Percentiles rank a stretch among this genome's conserved stretches.
These are phyloP conservation scores for Penicillium dipodomyicola DNA, from an alignment of 495 filamentous ascomycete species.

Conservation along the genomic window DNA sequence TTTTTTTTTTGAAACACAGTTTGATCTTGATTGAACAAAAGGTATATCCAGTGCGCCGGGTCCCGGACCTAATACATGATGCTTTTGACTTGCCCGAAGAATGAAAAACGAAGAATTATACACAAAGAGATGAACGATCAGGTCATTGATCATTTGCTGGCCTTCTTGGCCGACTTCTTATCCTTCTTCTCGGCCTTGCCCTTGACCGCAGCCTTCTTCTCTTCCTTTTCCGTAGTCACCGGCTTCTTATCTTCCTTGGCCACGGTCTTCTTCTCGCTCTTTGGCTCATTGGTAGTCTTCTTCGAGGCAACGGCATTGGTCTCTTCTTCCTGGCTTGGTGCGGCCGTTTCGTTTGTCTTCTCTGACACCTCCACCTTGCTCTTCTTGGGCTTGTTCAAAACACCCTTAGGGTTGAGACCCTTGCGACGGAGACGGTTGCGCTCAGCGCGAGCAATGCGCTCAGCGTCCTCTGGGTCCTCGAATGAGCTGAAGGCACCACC, in stretches of 20 bases:
- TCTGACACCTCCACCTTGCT: conserved; percentile 21
- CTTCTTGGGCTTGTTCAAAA: conserved; percentile 43
- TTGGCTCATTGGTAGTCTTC: conserved; percentile 17
- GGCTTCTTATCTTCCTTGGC: conserved; percentile 24
- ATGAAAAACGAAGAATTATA: conserved; percentile 20
- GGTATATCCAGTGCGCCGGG: conserved; percentile 34
- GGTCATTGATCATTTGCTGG: conserved; percentile 33
- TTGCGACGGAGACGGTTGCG: conserved; percentile 60
- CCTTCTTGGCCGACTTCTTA: conserved; percentile 40
- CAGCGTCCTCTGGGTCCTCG: conserved; percentile 61
- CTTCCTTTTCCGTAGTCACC: conserved; percentile 20
- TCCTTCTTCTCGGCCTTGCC: conserved; percentile 23
- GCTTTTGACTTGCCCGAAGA: conserved; percentile 31
- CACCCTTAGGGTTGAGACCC: conserved; percentile 63
- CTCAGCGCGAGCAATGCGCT: conserved; percentile 58
- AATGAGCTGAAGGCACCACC: conserved; percentile 62
- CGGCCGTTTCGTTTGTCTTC: conserved; percentile 9
- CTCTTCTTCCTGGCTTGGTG: conserved; percentile 13
- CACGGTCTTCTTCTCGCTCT: conserved; percentile 21
- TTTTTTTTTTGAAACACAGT: conserved; percentile 15
- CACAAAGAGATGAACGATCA: conserved; percentile 23
- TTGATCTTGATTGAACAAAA: conserved; percentile 22
- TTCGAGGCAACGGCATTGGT: conserved; percentile 13
- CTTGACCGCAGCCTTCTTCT: conserved; percentile 20
- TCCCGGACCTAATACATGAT: conserved; percentile 28